Conservation (phyloP, 352 stramenopile genomes). For the Globisporangium carolinianum region DNA sequence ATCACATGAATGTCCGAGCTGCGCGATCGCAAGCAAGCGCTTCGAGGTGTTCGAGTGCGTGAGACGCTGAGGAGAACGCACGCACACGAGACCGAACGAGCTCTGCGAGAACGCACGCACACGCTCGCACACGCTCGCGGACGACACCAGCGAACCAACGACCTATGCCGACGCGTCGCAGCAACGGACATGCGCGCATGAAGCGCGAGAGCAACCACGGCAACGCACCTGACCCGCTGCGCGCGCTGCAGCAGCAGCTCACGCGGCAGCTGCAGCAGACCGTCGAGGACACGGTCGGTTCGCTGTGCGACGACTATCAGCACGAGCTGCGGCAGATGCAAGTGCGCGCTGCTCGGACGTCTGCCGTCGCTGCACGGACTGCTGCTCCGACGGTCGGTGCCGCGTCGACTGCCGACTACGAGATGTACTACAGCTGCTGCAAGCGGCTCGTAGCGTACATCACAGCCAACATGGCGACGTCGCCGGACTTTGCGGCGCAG, state of each 20-base stretch:
- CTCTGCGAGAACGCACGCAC: no score
- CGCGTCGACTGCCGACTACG: slow-evolving; percentile 30
- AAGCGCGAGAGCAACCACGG: no score
- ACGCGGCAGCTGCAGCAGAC: slow-evolving; percentile 35
- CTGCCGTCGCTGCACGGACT: slow-evolving; percentile 4
- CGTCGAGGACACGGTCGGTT: slow-evolving; percentile 40
- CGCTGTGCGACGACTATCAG: slow-evolving; percentile 42
- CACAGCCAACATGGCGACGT: slow-evolving; percentile 50
- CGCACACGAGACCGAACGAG: no score
- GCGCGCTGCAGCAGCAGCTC: slow-evolving; percentile 20
- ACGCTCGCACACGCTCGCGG: no score
- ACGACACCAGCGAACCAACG: no score
- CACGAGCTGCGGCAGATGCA: slow-evolving; percentile 1
- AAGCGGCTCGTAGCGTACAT: slow-evolving; percentile 58
- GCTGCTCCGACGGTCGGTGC: slow-evolving; percentile 9
- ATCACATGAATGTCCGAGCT: no score
- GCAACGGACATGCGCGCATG: no score
- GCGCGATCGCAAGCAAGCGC: no score
- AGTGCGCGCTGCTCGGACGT: slow-evolving; percentile 3
- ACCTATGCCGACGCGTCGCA: no score
- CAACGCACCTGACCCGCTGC: slow-evolving; percentile 16
- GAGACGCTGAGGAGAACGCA: no score
- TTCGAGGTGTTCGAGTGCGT: no score
- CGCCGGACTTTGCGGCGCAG: slow-evolving; percentile 40
- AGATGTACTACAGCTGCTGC: slow-evolving; percentile 53